phyloP scores from a whole-genome alignment of 176 grass and related monocot genomes.

The Tuctoria greenei region DNA sequence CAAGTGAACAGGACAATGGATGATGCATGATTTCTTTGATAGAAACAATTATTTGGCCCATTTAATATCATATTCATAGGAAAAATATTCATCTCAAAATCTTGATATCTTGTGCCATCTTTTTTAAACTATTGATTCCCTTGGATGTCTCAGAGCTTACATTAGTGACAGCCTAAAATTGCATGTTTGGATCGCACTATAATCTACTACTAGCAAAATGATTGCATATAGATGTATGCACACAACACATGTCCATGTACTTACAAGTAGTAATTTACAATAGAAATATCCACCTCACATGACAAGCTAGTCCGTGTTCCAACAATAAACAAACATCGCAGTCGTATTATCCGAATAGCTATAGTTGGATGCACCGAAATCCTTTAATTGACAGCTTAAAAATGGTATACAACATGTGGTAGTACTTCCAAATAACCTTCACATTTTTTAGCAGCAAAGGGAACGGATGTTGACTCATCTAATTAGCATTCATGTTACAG shows the following conservation, averaged over 20 bases:
- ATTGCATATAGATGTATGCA: slow-evolving; percentile 3
- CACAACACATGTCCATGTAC: neutral
- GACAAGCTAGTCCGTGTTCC: neutral
- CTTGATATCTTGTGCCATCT: neutral
- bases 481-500: neutral
- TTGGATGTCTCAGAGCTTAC: neutral
- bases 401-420: neutral
- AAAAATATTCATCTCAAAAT: neutral
- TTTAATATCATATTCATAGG: neutral
- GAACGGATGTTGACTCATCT: neutral
- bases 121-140: neutral
- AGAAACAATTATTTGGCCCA: neutral
- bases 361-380: neutral
- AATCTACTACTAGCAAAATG: slow-evolving; percentile 27
- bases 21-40: neutral
- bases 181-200: slow-evolving; percentile 4
- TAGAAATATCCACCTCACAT: slow-evolving; percentile 41
- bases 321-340: slow-evolving; percentile 1
- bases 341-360: neutral
- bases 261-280: slow-evolving; percentile 9
- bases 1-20: neutral
- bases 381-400: neutral
- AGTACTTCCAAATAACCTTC: neutral
- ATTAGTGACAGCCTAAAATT: neutral
- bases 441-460: neutral